Conservation (phyloP, 441 rosid species). For the Pelargonium citronellum region DNA sequence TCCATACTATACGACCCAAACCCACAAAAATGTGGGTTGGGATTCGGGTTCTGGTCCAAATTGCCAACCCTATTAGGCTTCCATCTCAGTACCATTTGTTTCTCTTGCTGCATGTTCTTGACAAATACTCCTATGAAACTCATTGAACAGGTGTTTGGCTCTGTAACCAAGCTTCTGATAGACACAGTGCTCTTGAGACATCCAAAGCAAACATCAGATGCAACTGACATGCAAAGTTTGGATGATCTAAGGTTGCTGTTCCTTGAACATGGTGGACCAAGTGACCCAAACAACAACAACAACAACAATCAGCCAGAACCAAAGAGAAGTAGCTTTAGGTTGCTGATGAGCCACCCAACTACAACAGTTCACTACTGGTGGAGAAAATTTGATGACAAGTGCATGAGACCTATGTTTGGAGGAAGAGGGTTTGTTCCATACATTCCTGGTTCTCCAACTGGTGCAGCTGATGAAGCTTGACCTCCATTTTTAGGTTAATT, state of each 20-base stretch:
- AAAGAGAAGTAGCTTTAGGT: slow-evolving; percentile 37
- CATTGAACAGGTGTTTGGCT: slow-evolving; percentile 51
- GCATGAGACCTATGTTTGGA: slow-evolving; percentile 70
- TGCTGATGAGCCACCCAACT: slow-evolving; percentile 44
- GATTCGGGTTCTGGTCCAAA: too few species aligned
- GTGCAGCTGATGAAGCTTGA: slow-evolving; percentile 30
- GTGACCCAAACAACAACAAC: slow-evolving; percentile 25
- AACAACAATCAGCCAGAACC: slow-evolving; percentile 13
- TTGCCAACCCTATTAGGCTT: too few species aligned
- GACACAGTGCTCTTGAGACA: slow-evolving; percentile 39
- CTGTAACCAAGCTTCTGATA: slow-evolving; percentile 61
- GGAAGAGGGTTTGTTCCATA: slow-evolving; percentile 45
- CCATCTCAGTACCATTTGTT: too few species aligned
- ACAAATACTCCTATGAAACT: background rate
- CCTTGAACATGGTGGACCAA: slow-evolving; percentile 36
- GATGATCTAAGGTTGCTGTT: slow-evolving; percentile 50
- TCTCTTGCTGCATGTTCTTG: too few species aligned
- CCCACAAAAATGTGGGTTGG: too few species aligned
- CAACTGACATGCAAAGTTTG: slow-evolving; percentile 35
- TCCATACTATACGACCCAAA: too few species aligned
- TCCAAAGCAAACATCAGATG: slow-evolving; percentile 37
- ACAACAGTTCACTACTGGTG: slow-evolving; percentile 52
- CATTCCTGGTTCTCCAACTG: slow-evolving; percentile 33
- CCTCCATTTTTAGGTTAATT: background rate
- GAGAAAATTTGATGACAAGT: slow-evolving; percentile 62